phyloP scores from a whole-genome alignment of 2,329 filamentous ascomycete species.

The Pseudopyricularia javanii region DNA sequence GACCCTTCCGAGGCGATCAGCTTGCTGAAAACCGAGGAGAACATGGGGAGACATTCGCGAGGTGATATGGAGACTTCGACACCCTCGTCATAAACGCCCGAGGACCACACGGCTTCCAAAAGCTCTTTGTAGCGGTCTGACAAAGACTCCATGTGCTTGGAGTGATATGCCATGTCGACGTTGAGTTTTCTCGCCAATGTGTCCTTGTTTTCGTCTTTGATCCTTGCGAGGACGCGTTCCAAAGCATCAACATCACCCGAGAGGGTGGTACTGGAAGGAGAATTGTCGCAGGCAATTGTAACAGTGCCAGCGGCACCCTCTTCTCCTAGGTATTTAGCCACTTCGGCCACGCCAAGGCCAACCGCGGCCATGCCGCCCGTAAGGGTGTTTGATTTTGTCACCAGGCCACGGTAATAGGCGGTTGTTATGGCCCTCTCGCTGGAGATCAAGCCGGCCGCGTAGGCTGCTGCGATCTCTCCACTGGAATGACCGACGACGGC shows the following conservation, averaged over 20 bases:
- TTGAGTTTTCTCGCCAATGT: slow-evolving; percentile 7
- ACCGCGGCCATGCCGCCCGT: slow-evolving; percentile 27
- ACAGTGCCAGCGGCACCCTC: too few relatives aligned
- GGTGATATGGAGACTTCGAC: neutral
- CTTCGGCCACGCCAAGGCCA: slow-evolving; percentile 12
- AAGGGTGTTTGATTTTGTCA: neutral
- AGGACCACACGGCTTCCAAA: neutral
- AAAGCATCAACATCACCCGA: slow-evolving; percentile 21
- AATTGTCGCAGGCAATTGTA: neutral
- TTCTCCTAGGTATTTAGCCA: neutral
- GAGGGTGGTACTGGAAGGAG: slow-evolving; percentile 24
- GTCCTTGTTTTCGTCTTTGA: slow-evolving; percentile 5
- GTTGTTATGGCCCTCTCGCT: slow-evolving; percentile 8
- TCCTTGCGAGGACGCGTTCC: slow-evolving; percentile 7
- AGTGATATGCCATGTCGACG: slow-evolving; percentile 16
- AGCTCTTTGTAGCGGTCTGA: neutral
- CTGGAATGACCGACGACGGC: slow-evolving; percentile 20
- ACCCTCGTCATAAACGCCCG: neutral
- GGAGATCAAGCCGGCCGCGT: slow-evolving; percentile 13
- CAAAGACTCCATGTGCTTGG: slow-evolving; percentile 9
- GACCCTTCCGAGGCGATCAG: neutral
- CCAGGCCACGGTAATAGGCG: slow-evolving; percentile 11
- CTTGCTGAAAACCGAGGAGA: neutral
- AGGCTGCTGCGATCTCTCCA: slow-evolving; percentile 21
- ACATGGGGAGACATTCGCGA: neutral